Percentiles rank a stretch among this genome's conserved stretches.
Evolutionary conservation across 805 yeast species (phyloP).

Genomic region (Kodamaea sagamina): DNA sequence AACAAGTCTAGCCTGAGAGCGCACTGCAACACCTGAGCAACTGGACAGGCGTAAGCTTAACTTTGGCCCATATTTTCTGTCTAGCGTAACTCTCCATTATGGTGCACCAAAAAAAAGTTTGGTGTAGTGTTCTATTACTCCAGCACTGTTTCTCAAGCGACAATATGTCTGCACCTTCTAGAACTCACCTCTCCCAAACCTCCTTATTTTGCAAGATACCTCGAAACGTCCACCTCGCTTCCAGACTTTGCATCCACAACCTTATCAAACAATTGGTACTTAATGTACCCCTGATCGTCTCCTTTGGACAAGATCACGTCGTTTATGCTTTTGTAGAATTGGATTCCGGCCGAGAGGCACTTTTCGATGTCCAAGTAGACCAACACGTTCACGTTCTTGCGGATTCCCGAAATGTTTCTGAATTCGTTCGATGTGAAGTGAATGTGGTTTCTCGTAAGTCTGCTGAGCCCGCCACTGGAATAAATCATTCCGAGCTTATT

Average conservation of each 20-base stretch:
- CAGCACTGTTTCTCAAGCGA: no score
- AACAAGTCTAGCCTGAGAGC: constrained; percentile 1
- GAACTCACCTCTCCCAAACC: background rate
- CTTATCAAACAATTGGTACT: constrained; percentile 42
- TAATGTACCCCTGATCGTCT: constrained; percentile 52
- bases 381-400: constrained; percentile 55
- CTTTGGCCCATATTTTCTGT: no score
- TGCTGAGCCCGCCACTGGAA: constrained; percentile 56
- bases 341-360: constrained; percentile 44
- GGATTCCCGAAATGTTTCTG: constrained; percentile 70
- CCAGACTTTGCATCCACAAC: constrained; percentile 21
- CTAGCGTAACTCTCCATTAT: no score
- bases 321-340: constrained; percentile 66
- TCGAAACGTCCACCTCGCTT: constrained; percentile 2
- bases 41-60: no score
- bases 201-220: constrained; percentile 1
- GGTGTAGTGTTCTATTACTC: no score
- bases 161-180: no score
- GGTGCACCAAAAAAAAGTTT: no score
- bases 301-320: constrained; percentile 75
- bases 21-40: background rate
- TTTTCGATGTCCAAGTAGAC: constrained; percentile 62
- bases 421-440: constrained; percentile 67
- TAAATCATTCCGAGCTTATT: constrained; percentile 50
- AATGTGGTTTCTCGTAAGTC: constrained; percentile 79